Percentiles rank a stretch among this genome's conserved stretches.
These are phyloP conservation scores for Hymenoscyphus albidus DNA, from an alignment of 2,329 filamentous ascomycete genomes.

Conservation along the genomic window DNA sequence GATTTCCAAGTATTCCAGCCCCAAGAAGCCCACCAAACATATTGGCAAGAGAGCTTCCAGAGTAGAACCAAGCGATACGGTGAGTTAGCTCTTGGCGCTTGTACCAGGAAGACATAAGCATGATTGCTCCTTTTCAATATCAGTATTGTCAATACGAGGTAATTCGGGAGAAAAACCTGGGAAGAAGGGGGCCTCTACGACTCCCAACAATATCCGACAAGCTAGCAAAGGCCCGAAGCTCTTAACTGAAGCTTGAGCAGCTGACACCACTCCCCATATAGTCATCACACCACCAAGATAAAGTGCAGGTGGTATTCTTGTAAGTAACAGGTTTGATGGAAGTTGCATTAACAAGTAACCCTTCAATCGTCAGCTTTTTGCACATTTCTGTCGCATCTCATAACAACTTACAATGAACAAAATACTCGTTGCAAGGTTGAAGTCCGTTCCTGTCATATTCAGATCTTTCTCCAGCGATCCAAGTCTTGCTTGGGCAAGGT, in stretches of 20 bases:
- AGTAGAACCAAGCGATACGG: constrained; percentile 45
- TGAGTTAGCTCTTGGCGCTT: constrained; percentile 42
- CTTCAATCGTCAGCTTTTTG: not conserved
- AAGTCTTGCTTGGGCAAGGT: constrained; percentile 52
- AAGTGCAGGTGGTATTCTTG: constrained; percentile 40
- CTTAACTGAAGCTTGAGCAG: constrained; percentile 44
- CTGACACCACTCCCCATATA: constrained; percentile 37
- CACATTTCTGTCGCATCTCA: not conserved
- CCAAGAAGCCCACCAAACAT: constrained; percentile 50
- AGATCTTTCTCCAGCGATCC: constrained; percentile 52
- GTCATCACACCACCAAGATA: constrained; percentile 41
- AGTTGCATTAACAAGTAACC: constrained; percentile 39
- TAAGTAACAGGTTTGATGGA: constrained; percentile 46
- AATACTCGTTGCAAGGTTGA: constrained; percentile 48
- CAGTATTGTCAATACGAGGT: too few relatives aligned
- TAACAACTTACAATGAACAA: constrained; percentile 11
- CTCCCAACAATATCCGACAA: constrained; percentile 46
- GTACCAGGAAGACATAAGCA: constrained; percentile 46
- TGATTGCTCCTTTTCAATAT: constrained; percentile 36
- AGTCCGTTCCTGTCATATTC: constrained; percentile 52
- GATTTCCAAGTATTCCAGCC: constrained; percentile 44
- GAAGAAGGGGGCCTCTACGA: constrained; percentile 49
- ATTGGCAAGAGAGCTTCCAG: constrained; percentile 40
- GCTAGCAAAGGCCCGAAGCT: constrained; percentile 43
- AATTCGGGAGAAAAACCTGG: constrained; percentile 31